Conservation (phyloP, 78 protist genomes). For the Carpediemonas membranifera region DNA sequence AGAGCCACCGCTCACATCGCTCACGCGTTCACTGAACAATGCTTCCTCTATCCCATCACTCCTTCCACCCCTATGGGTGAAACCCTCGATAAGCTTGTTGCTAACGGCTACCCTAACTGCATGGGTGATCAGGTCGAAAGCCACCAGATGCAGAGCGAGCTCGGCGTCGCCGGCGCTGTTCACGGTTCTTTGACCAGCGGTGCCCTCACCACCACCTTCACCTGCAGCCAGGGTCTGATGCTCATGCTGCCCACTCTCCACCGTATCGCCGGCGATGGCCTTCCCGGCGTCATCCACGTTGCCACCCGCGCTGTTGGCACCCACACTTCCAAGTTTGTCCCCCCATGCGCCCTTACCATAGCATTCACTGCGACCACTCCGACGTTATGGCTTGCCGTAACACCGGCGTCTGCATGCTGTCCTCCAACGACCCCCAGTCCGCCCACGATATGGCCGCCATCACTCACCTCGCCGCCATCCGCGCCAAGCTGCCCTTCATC, state of each 20-base stretch:
- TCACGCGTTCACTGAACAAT: constrained; percentile 3
- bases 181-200: constrained; percentile 29
- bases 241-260: constrained; percentile 14
- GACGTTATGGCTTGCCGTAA: constrained; percentile 64
- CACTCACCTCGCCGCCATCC: constrained; percentile 47
- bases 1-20: constrained; percentile 2
- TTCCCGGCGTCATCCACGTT: constrained; percentile 23
- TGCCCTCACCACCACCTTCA: constrained; percentile 23
- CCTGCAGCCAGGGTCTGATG: constrained; percentile 39
- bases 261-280: constrained; percentile 9
- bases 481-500: constrained; percentile 42
- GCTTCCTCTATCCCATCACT: constrained; percentile 22
- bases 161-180: constrained; percentile 35
- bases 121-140: constrained; percentile 23
- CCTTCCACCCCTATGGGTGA: constrained; percentile 47
- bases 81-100: constrained; percentile 25
- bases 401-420: constrained; percentile 46
- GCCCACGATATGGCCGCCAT: constrained; percentile 45
- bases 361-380: constrained; percentile 56
- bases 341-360: too few relatives aligned
- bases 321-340: constrained; percentile 49
- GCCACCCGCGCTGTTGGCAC: constrained; percentile 19
- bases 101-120: constrained; percentile 24
- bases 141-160: constrained; percentile 50
- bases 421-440: constrained; percentile 41